A percentile compares a stretch with the other conserved stretches of the same genome.
phyloP scores from a whole-genome alignment of 179 eudicot species.

The Vitellaria paradoxa region DNA sequence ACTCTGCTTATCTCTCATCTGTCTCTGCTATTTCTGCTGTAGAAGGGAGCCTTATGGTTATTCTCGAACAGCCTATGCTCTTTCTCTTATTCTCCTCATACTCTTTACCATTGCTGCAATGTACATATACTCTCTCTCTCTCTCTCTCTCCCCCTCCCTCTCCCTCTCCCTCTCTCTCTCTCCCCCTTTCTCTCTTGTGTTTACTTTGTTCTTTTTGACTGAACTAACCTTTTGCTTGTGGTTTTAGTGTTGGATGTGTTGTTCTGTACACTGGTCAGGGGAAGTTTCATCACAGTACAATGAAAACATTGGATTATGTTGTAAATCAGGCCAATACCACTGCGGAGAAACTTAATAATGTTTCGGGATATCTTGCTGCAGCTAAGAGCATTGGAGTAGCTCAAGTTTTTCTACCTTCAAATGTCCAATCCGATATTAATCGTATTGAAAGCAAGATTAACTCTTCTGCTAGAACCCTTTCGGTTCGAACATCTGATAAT shows the following conservation, averaged over 20 bases:
- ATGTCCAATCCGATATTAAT: constrained; percentile 76
- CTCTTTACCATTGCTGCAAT: constrained; percentile 75
- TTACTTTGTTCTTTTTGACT: neutral
- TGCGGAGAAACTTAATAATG: constrained; percentile 64
- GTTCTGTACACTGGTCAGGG: constrained; percentile 80
- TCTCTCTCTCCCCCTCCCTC: no score
- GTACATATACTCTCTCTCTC: constrained; percentile 33
- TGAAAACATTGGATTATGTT: constrained; percentile 56
- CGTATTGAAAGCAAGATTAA: constrained; percentile 14
- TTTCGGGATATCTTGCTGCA: constrained; percentile 73
- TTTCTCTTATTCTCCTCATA: constrained; percentile 69
- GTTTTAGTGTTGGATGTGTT: constrained; percentile 72
- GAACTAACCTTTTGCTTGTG: neutral
- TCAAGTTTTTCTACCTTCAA: constrained; percentile 56
- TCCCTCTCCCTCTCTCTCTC: no score
- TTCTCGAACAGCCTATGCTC: constrained; percentile 64
- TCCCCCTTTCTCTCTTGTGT: no score
- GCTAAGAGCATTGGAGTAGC: constrained; percentile 71
- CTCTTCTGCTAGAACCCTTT: neutral
- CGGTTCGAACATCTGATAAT: constrained; percentile 46
- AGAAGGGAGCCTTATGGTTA: constrained; percentile 70
- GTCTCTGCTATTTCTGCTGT: constrained; percentile 69
- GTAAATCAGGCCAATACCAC: constrained; percentile 60
- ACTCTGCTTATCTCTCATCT: constrained; percentile 47
- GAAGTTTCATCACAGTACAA: constrained; percentile 61